These are phyloP conservation scores for Voacanga thouarsii DNA, from an alignment of 257 asterid genomes.

Conservation along the genomic window DNA sequence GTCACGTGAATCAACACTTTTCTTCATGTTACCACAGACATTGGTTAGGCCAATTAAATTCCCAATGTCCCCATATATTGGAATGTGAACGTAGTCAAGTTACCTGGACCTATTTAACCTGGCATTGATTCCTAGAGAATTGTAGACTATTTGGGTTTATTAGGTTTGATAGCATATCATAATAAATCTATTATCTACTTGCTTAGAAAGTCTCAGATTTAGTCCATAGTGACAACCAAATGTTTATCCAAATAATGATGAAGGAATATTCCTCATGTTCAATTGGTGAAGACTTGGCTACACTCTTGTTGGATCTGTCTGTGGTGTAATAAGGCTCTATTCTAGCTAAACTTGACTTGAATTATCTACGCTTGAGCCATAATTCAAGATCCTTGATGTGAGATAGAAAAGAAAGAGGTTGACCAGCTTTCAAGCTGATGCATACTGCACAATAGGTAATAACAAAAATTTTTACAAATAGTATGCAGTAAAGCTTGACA, in stretches of 20 bases:
- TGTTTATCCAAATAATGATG: neutral
- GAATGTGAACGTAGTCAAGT: neutral
- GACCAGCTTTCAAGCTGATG: neutral
- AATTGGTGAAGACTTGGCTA: neutral
- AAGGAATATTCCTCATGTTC: neutral
- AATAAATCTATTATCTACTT: neutral
- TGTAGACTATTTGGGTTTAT: neutral
- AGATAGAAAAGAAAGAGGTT: neutral
- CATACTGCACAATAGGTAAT: too few species aligned
- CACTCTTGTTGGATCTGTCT: neutral
- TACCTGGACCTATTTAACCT: neutral
- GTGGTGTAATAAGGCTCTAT: neutral
- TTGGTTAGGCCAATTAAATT: too few species aligned
- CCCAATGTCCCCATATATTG: neutral
- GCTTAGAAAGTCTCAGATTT: neutral
- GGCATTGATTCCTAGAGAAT: neutral
- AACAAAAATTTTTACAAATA: too few species aligned
- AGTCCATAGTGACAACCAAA: neutral
- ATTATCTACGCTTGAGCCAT: neutral
- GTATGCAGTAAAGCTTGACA: too few species aligned
- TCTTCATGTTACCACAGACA: too few species aligned
- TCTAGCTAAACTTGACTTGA: neutral
- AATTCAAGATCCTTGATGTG: neutral
- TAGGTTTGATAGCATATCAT: neutral
- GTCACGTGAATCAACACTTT: too few species aligned